A percentile compares a stretch with the other conserved stretches of the same genome.
Evolutionary conservation across 805 yeast species (phyloP).

Genomic region (Kluyveromyces nonfermentans): DNA sequence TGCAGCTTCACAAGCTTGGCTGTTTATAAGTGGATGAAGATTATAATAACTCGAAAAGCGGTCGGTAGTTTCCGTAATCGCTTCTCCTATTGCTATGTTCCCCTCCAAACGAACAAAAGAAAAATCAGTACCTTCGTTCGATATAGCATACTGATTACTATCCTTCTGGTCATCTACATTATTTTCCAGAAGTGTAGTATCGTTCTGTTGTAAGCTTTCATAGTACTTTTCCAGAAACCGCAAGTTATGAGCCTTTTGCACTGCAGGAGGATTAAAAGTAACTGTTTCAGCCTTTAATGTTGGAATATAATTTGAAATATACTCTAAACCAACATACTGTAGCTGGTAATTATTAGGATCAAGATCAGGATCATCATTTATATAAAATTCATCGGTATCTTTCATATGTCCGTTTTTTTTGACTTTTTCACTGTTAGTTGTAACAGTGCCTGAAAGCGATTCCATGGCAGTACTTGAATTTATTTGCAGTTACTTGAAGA

Average conservation of each 20-base stretch:
- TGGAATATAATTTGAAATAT: slow-evolving; percentile 1
- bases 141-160: background rate
- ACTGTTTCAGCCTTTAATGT: background rate
- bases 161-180: background rate
- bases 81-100: background rate
- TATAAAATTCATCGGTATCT: background rate
- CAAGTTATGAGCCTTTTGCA: background rate
- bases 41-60: background rate
- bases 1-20: slow-evolving; percentile 1
- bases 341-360: background rate
- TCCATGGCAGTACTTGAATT: background rate
- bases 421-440: background rate
- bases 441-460: background rate
- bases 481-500: too few species aligned
- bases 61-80: background rate
- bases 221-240: background rate
- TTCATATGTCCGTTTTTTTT: background rate
- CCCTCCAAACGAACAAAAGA: background rate
- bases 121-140: background rate
- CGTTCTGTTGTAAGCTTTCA: background rate
- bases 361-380: too few species aligned
- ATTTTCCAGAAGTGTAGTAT: background rate
- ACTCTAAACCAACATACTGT: background rate
- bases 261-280: background rate
- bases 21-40: background rate